phyloP scores from a whole-genome alignment of 2,329 filamentous ascomycete genomes.

The Cordyceps tenuipes region DNA sequence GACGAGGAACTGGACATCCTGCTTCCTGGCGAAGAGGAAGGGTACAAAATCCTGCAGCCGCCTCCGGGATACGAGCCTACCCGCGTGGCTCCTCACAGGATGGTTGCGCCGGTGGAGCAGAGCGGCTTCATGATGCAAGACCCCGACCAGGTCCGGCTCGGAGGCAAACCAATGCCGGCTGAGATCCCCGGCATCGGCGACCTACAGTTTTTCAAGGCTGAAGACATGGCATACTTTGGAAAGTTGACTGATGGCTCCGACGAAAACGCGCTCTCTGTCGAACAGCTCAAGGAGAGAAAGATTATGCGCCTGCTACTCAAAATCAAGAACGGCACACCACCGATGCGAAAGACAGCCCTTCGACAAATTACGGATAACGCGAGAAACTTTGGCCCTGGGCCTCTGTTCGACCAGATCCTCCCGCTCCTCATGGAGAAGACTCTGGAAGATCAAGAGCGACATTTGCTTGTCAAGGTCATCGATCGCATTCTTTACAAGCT shows the following conservation, averaged over 20 bases:
- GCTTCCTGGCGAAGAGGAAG: slow-evolving; percentile 78
- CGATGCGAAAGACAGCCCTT: slow-evolving; percentile 96
- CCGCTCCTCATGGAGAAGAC: slow-evolving; percentile 97
- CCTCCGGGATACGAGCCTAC: slow-evolving; percentile 87
- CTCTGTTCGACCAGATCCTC: slow-evolving; percentile 94
- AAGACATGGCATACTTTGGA: slow-evolving; percentile 98
- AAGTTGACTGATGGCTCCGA: slow-evolving; percentile 93
- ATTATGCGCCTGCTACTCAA: slow-evolving; percentile 96
- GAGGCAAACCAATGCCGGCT: slow-evolving; percentile 85
- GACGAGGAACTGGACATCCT: slow-evolving; percentile 92
- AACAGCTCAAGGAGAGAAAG: slow-evolving; percentile 95
- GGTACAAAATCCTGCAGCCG: slow-evolving; percentile 85
- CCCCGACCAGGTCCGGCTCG: slow-evolving; percentile 70
- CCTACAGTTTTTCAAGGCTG: slow-evolving; percentile 94
- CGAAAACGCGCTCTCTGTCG: slow-evolving; percentile 83
- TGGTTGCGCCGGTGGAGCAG: slow-evolving; percentile 64
- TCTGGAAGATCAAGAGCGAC: slow-evolving; percentile 93
- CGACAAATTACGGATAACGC: slow-evolving; percentile 97
- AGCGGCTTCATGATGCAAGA: slow-evolving; percentile 97
- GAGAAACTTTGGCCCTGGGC: slow-evolving; percentile 85
- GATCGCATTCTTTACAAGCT: slow-evolving; percentile 98
- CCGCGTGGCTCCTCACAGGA: slow-evolving; percentile 66
- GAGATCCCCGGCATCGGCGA: slow-evolving; percentile 96
- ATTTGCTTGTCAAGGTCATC: slow-evolving; percentile 97
- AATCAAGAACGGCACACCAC: slow-evolving; percentile 97